Percentiles rank a stretch among this genome's conserved stretches.
Evolutionary conservation across 192 early-diverging fungal genomes (phyloP).

Genomic region (Gonapodya prolifera): DNA sequence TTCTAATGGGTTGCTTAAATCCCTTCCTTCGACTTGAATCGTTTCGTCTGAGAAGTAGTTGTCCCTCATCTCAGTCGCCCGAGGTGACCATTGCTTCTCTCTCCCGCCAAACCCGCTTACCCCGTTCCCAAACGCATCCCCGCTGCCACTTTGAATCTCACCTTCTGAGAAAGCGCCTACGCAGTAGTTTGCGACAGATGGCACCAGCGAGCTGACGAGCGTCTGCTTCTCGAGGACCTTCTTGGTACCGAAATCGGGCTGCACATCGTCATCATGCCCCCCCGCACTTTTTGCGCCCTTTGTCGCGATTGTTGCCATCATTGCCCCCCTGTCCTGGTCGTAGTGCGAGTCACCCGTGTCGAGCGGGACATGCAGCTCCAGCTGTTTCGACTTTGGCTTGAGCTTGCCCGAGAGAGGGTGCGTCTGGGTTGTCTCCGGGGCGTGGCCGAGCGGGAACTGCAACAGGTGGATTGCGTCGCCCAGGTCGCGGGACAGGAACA

Average conservation of each 20-base stretch:
- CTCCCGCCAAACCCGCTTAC: neutral
- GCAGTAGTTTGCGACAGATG: slow-evolving; percentile 66
- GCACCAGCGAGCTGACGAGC: slow-evolving; percentile 60
- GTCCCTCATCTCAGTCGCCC: neutral
- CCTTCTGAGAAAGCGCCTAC: slow-evolving; percentile 66
- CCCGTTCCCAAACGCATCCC: neutral
- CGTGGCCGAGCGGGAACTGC: slow-evolving; percentile 62
- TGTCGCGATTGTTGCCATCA: slow-evolving; percentile 60
- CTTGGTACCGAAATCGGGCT: slow-evolving; percentile 10
- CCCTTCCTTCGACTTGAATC: slow-evolving; percentile 3
- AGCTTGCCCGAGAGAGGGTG: slow-evolving; percentile 53
- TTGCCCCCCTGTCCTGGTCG: slow-evolving; percentile 60
- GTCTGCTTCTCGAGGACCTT: slow-evolving; percentile 72
- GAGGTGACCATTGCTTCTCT: neutral
- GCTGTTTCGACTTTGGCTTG: slow-evolving; percentile 67
- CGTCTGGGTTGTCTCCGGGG: slow-evolving; percentile 13
- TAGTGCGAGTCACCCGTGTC: slow-evolving; percentile 61
- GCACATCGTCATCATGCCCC: slow-evolving; percentile 20
- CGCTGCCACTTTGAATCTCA: slow-evolving; percentile 12
- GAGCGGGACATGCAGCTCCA: slow-evolving; percentile 76
- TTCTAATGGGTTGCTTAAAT: no score
- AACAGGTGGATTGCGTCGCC: slow-evolving; percentile 60
- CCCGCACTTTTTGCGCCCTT: slow-evolving; percentile 56
- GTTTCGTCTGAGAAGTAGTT: neutral
- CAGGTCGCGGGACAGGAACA: slow-evolving; percentile 61